Conservation (phyloP, 176 grass and related monocot genomes). For the Musa troglodytarum region DNA sequence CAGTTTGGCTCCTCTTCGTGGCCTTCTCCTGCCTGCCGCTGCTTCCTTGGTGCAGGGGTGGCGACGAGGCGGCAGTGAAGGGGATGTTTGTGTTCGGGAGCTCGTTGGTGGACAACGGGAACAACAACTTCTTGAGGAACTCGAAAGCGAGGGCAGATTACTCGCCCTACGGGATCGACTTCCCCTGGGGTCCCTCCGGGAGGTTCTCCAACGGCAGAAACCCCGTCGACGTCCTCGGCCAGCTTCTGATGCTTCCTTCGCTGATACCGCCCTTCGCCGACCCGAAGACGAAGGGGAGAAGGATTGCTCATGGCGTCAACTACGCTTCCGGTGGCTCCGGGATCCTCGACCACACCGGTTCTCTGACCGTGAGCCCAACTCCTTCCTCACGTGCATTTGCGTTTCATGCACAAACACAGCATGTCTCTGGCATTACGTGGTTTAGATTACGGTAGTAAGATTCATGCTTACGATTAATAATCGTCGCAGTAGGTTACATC, state of each 20-base stretch:
- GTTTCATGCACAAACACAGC: too few relatives aligned
- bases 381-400: too few relatives aligned
- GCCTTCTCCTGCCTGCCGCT: too few relatives aligned
- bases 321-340: slow-evolving; percentile 70
- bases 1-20: too few relatives aligned
- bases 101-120: slow-evolving; percentile 68
- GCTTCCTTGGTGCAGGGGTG: too few relatives aligned
- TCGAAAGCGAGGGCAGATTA: slow-evolving; percentile 55
- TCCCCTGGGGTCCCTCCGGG: slow-evolving; percentile 48
- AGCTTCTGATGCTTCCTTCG: slow-evolving; percentile 36
- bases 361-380: slow-evolving; percentile 6
- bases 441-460: not conserved
- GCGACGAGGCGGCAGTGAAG: slow-evolving; percentile 2
- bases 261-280: slow-evolving; percentile 48
- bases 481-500: too few relatives aligned
- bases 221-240: slow-evolving; percentile 50
- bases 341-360: slow-evolving; percentile 51
- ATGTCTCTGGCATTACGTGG: not conserved
- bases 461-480: not conserved
- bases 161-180: slow-evolving; percentile 65
- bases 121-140: slow-evolving; percentile 55
- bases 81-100: slow-evolving; percentile 72
- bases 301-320: slow-evolving; percentile 42
- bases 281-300: slow-evolving; percentile 28
- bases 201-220: slow-evolving; percentile 72